Conservation (phyloP, 1,284 basidiomycete genomes). For the Rhodotorula glutinis region DNA sequence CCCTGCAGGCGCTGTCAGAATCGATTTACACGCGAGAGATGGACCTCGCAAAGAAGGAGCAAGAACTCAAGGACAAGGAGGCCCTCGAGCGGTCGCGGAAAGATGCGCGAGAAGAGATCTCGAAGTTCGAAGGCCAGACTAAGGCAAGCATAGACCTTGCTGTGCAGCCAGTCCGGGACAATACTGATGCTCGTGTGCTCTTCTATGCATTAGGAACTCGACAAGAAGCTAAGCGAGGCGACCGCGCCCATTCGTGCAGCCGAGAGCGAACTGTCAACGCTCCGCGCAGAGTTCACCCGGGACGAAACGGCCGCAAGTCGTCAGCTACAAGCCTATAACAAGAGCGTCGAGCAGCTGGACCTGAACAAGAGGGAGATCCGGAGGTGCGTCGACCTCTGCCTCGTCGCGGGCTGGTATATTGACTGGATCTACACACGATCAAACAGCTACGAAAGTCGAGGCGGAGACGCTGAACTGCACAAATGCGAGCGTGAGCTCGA, state of each 20-base stretch:
- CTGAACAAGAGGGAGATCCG: constrained; percentile 53
- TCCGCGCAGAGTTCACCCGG: constrained; percentile 57
- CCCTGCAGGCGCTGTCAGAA: constrained; percentile 24
- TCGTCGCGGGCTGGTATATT: no score
- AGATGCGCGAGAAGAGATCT: constrained; percentile 48
- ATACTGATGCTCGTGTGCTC: no score
- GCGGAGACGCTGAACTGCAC: constrained; percentile 61
- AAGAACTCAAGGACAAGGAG: constrained; percentile 63
- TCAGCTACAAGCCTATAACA: constrained; percentile 63
- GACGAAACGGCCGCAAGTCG: constrained; percentile 58
- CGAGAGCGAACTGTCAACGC: constrained; percentile 59
- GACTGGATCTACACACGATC: not conserved
- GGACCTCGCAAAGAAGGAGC: constrained; percentile 61
- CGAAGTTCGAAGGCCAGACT: constrained; percentile 50
- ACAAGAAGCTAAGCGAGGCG: constrained; percentile 61
- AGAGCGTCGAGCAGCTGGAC: constrained; percentile 62
- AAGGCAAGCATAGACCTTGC: constrained; percentile 53
- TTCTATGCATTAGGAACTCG: constrained; percentile 58
- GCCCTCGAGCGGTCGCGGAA: constrained; percentile 62
- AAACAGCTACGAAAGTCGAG: constrained; percentile 69
- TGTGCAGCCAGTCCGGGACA: no score
- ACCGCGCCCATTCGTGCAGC: constrained; percentile 66
- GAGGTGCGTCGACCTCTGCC: constrained; percentile 46
- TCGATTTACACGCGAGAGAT: constrained; percentile 38
- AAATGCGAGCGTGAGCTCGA: constrained; percentile 62